Percentiles rank a stretch among this genome's conserved stretches.
Conservation (phyloP, 768 basidiomycete genomes). For the Suillus spraguei region DNA sequence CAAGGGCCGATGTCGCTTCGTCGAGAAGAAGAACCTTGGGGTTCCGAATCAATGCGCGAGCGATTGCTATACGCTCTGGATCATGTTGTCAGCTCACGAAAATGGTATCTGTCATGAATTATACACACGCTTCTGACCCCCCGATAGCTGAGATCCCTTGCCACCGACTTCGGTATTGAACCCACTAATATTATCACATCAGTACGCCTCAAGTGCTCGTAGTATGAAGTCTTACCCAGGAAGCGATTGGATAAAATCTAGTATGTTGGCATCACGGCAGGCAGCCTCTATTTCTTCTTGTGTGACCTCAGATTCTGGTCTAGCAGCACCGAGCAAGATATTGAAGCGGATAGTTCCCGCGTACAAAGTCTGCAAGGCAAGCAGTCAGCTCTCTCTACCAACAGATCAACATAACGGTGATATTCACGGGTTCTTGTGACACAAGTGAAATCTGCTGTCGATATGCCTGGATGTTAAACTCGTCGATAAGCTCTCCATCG, state of each 20-base stretch:
- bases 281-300: constrained; percentile 85
- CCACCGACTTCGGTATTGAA: constrained; percentile 92
- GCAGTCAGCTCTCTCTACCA: background rate
- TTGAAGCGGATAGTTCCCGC: constrained; percentile 91
- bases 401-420: constrained; percentile 13
- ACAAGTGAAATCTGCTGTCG: constrained; percentile 87
- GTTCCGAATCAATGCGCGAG: too few relatives aligned
- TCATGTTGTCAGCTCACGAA: too few relatives aligned
- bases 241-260: constrained; percentile 85
- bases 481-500: constrained; percentile 73
- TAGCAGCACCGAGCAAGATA: constrained; percentile 81
- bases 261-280: constrained; percentile 85
- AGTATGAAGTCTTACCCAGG: constrained; percentile 58
- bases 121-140: constrained; percentile 78
- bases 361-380: constrained; percentile 60
- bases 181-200: constrained; percentile 47
- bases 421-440: constrained; percentile 76
- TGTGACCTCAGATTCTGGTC: constrained; percentile 75
- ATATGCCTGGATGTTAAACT: constrained; percentile 84
- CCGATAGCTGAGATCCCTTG: constrained; percentile 86
- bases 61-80: too few relatives aligned
- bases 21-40: too few relatives aligned
- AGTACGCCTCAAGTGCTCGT: constrained; percentile 9
- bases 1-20: too few relatives aligned
- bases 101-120: background rate